Evolutionary conservation across 768 basidiomycete genomes (phyloP).

Genomic region (Phaffia australis): DNA sequence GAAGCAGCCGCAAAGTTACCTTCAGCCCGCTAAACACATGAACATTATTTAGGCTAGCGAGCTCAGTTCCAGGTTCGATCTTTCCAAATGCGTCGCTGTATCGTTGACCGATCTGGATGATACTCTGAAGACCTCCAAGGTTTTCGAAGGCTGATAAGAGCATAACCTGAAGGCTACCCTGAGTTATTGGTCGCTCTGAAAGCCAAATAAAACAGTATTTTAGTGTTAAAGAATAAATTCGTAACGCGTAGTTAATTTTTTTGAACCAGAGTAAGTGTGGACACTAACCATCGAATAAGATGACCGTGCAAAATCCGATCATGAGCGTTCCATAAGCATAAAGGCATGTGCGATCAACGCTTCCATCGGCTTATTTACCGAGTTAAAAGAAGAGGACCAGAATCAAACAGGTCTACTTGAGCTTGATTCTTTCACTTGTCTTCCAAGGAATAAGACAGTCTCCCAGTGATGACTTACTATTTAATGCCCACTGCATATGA

Average conservation of each 20-base stretch:
- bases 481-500: slow-evolving; percentile 50
- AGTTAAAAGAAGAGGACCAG: not conserved
- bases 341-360: slow-evolving; percentile 6
- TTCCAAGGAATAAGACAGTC: not conserved
- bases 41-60: slow-evolving; percentile 53
- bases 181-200: slow-evolving; percentile 57
- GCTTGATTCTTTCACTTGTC: too few species aligned
- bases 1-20: slow-evolving; percentile 64
- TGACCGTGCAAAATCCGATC: slow-evolving; percentile 45
- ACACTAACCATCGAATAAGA: slow-evolving; percentile 52
- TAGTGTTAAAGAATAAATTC: not conserved
- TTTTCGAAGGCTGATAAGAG: slow-evolving; percentile 64
- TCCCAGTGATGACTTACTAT: slow-evolving; percentile 43
- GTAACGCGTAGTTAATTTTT: not conserved
- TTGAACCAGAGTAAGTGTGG: not conserved
- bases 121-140: slow-evolving; percentile 56
- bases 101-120: slow-evolving; percentile 50
- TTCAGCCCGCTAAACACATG: slow-evolving; percentile 73
- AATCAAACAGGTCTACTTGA: not conserved
- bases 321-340: slow-evolving; percentile 46
- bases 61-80: slow-evolving; percentile 42
- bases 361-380: not conserved
- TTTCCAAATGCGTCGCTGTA: slow-evolving; percentile 55
- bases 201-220: slow-evolving; percentile 5
- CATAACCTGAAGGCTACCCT: slow-evolving; percentile 68